Conservation (phyloP, 2,329 filamentous ascomycete species). For the Aspergillus calidoustus region DNA sequence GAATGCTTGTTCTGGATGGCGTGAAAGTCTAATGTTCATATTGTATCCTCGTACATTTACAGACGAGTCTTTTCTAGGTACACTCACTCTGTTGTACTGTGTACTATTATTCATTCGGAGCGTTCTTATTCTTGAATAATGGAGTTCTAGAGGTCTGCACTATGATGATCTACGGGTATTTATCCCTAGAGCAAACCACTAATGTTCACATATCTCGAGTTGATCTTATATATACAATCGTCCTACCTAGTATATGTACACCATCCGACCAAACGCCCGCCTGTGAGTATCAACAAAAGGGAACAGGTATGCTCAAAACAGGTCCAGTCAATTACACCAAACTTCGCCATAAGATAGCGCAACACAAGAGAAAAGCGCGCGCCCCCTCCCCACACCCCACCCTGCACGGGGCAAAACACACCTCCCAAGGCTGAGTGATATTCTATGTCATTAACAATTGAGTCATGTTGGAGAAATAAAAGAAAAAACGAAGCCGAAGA, state of each 20-base stretch:
- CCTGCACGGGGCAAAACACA: background rate
- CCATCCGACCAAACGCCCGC: background rate
- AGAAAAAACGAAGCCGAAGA: conserved; percentile 8
- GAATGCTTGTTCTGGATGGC: conserved; percentile 37
- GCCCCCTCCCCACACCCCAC: too few species aligned
- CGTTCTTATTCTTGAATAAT: background rate
- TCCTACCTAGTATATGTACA: conserved; percentile 13
- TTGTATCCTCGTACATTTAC: background rate
- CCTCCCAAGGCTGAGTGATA: conserved; percentile 8
- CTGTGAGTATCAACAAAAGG: conserved; percentile 11
- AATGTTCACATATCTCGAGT: background rate
- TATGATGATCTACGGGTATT: background rate
- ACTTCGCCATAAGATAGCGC: conserved; percentile 1
- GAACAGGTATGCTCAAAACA: conserved; percentile 16
- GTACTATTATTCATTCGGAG: conserved; percentile 1
- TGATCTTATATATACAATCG: background rate
- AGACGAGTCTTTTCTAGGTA: background rate
- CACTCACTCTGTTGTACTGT: background rate
- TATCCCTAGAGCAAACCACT: background rate
- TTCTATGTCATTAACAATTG: conserved; percentile 32
- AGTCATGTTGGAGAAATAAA: conserved; percentile 15
- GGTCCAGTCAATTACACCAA: conserved; percentile 5
- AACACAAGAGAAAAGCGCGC: background rate
- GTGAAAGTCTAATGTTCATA: background rate
- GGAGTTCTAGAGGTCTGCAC: too few species aligned